Conservation (phyloP, 2,329 filamentous ascomycete species). For the Penicillium polonicum region DNA sequence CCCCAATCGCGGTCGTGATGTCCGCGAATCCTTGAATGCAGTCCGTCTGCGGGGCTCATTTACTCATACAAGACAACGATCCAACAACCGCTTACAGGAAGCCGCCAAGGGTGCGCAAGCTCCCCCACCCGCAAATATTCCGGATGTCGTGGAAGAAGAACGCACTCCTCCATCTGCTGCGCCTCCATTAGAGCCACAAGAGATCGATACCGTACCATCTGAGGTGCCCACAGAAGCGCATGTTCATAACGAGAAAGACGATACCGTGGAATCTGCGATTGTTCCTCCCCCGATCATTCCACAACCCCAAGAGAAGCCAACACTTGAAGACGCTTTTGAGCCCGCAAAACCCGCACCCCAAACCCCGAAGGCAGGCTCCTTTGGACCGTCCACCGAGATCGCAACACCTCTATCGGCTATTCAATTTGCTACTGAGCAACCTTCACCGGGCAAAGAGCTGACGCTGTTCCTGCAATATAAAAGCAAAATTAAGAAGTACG, state of each 20-base stretch:
- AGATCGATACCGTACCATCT: constrained; percentile 36
- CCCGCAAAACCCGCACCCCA: constrained; percentile 32
- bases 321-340: constrained; percentile 38
- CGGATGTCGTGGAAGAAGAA: constrained; percentile 58
- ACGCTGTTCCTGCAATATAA: constrained; percentile 96
- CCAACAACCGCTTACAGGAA: constrained; percentile 55
- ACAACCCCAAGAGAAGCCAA: constrained; percentile 36
- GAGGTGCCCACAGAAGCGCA: constrained; percentile 49
- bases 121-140: constrained; percentile 52
- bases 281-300: constrained; percentile 61
- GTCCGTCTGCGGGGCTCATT: constrained; percentile 61
- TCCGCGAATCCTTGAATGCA: constrained; percentile 77
- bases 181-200: constrained; percentile 18
- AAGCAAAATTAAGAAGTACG: constrained; percentile 94
- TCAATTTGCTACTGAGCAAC: constrained; percentile 60
- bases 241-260: constrained; percentile 33
- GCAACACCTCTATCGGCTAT: constrained; percentile 49
- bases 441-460: constrained; percentile 75
- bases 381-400: constrained; percentile 20
- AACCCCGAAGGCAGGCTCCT: constrained; percentile 28
- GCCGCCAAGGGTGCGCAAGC: constrained; percentile 52
- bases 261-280: constrained; percentile 35
- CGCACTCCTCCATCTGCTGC: constrained; percentile 37
- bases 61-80: constrained; percentile 53
- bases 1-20: constrained; percentile 74